Percentiles rank a stretch among this genome's conserved stretches.
phyloP scores from a whole-genome alignment of 2,329 filamentous ascomycete genomes.

The Madurella mycetomatis region DNA sequence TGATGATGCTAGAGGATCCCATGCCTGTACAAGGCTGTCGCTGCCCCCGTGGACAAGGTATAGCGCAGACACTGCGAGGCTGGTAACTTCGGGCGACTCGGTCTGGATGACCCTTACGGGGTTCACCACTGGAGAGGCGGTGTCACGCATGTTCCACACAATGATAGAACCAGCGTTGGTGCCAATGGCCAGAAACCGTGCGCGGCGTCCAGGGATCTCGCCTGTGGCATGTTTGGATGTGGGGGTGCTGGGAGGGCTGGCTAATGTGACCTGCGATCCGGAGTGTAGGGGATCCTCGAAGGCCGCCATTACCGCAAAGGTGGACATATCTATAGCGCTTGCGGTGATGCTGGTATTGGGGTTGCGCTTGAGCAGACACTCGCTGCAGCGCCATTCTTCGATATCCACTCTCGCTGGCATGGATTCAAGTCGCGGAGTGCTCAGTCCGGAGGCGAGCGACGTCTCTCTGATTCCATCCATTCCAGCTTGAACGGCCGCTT shows the following conservation, averaged over 20 bases:
- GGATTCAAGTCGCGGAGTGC: constrained; percentile 2
- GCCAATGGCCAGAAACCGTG: constrained; percentile 75
- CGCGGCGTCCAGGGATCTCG: constrained; percentile 80
- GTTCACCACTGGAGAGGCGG: constrained; percentile 53
- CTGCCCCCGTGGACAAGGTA: constrained; percentile 91
- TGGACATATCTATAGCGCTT: constrained; percentile 69
- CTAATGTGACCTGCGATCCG: constrained; percentile 42
- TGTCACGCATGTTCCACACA: constrained; percentile 78
- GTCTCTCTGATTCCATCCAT: background rate
- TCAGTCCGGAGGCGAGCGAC: constrained; percentile 1
- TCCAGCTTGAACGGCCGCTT: background rate
- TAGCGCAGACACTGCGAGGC: constrained; percentile 74
- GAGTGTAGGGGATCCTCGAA: constrained; percentile 73
- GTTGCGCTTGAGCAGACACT: constrained; percentile 57
- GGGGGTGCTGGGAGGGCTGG: constrained; percentile 46
- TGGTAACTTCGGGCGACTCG: constrained; percentile 82
- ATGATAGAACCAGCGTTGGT: constrained; percentile 73
- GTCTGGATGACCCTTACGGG: constrained; percentile 83
- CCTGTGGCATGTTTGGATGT: constrained; percentile 35
- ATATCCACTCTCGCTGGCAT: constrained; percentile 29
- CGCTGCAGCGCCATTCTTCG: constrained; percentile 64
- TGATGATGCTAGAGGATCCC: constrained; percentile 88
- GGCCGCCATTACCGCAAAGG: constrained; percentile 63
- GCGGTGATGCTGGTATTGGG: constrained; percentile 62
- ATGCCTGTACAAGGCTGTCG: constrained; percentile 91